These are phyloP conservation scores for Trichoderma hamatum DNA, from an alignment of 2,329 filamentous ascomycete species.

Conservation along the genomic window DNA sequence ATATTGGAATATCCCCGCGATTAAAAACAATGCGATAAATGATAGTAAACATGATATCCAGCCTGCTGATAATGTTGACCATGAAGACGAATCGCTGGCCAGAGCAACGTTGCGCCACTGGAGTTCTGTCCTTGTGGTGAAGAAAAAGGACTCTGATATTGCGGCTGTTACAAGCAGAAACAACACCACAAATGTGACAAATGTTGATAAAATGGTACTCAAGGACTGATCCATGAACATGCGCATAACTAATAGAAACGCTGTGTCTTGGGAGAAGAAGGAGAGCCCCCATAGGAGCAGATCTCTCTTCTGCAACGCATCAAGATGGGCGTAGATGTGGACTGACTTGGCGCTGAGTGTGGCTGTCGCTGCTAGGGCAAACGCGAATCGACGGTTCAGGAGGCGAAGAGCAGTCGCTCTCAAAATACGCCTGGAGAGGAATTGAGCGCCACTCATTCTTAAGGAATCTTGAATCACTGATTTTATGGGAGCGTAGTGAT, in stretches of 20 bases:
- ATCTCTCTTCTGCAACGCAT: conserved; percentile 34
- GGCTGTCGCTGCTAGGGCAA: conserved; percentile 36
- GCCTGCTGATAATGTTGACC: conserved; percentile 39
- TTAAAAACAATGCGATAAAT: conserved; percentile 26
- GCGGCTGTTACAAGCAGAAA: conserved; percentile 31
- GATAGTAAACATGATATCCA: conserved; percentile 35
- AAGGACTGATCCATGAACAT: conserved; percentile 36
- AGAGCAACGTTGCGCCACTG: conserved; percentile 42
- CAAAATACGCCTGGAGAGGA: neutral
- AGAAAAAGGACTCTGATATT: conserved; percentile 36
- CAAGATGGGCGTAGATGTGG: conserved; percentile 38
- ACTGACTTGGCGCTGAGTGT: conserved; percentile 36
- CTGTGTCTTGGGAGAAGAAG: conserved; percentile 40
- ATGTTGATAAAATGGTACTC: conserved; percentile 24
- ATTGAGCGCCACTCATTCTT: neutral
- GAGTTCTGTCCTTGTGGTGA: conserved; percentile 40
- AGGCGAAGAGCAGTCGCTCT: conserved; percentile 27
- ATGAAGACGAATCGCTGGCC: conserved; percentile 38
- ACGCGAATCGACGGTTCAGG: conserved; percentile 38
- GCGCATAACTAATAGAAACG: conserved; percentile 37
- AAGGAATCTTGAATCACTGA: neutral
- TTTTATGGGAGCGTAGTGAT: neutral
- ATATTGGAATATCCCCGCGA: conserved; percentile 36
- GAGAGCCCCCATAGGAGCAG: conserved; percentile 39
- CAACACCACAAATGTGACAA: conserved; percentile 28